Conservation (phyloP, 129 eudicot genomes). For the carrot (Daucus carota) region DNA sequence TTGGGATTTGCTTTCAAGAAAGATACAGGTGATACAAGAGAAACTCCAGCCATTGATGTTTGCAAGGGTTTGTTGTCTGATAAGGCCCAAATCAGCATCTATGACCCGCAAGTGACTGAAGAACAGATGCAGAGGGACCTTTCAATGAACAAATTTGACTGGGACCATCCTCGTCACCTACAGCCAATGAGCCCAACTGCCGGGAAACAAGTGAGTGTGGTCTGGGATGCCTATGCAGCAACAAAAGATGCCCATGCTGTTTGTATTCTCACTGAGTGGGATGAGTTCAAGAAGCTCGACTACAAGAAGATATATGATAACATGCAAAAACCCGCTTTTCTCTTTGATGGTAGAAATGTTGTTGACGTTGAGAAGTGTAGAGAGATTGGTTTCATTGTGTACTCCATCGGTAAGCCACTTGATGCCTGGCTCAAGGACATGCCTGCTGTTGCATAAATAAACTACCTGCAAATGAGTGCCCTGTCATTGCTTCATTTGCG, state of each 20-base stretch:
- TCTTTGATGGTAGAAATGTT: conserved; percentile 80
- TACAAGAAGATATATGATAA: conserved; percentile 62
- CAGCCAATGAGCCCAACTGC: conserved; percentile 91
- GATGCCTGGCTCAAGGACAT: conserved; percentile 92
- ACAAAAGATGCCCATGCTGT: conserved; percentile 77
- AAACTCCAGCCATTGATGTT: conserved; percentile 88
- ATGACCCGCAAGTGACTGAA: conserved; percentile 86
- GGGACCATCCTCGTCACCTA: conserved; percentile 93
- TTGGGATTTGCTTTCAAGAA: conserved; percentile 88
- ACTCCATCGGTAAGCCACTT: conserved; percentile 89
- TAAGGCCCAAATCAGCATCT: conserved; percentile 73
- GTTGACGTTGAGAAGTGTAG: conserved; percentile 54
- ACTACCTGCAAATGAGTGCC: not conserved
- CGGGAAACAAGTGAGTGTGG: conserved; percentile 62
- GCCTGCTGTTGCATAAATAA: conserved; percentile 62
- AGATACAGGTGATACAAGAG: conserved; percentile 80
- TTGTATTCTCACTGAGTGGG: conserved; percentile 84
- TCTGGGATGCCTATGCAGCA: conserved; percentile 83
- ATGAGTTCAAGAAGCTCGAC: conserved; percentile 76
- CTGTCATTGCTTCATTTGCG: not conserved
- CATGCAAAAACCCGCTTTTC: conserved; percentile 91
- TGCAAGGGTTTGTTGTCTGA: conserved; percentile 78
- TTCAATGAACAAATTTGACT: conserved; percentile 73
- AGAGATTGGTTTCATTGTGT: conserved; percentile 76
- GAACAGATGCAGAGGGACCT: conserved; percentile 88